These are phyloP conservation scores for Dinochytrium kinnereticum DNA, from an alignment of 371 early-diverging fungal species.

Conservation along the genomic window DNA sequence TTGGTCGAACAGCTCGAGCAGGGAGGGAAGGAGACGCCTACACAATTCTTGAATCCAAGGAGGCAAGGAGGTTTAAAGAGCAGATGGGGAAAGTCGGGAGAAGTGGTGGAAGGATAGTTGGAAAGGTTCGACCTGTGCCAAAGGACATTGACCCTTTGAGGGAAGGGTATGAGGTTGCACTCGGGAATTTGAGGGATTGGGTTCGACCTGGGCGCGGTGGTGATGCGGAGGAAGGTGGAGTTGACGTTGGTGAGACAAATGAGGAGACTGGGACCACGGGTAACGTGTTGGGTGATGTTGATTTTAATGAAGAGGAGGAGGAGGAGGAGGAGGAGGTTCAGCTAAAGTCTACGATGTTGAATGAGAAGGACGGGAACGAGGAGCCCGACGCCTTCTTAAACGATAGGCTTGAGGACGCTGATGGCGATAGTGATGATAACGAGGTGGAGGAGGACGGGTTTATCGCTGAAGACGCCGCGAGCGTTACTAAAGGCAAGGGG, in stretches of 20 bases:
- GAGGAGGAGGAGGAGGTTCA: not conserved
- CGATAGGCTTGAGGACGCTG: not conserved
- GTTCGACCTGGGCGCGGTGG: slow-evolving; percentile 18
- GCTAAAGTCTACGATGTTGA: not conserved
- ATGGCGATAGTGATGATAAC: not conserved
- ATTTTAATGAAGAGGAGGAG: not conserved
- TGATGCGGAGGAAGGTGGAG: not conserved
- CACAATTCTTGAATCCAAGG: slow-evolving; percentile 85
- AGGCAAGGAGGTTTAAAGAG: slow-evolving; percentile 62
- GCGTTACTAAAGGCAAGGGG: not conserved
- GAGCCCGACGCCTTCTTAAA: too few relatives aligned
- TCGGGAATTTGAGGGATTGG: slow-evolving; percentile 24
- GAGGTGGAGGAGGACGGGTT: not conserved
- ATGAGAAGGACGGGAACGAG: not conserved
- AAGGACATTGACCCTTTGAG: slow-evolving; percentile 14
- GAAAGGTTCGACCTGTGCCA: not conserved
- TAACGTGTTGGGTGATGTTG: not conserved
- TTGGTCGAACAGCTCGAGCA: slow-evolving; percentile 87
- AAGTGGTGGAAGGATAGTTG: slow-evolving; percentile 15
- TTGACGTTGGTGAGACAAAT: not conserved
- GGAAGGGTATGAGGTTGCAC: slow-evolving; percentile 27
- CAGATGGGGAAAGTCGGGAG: slow-evolving; percentile 22
- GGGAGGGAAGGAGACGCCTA: slow-evolving; percentile 81
- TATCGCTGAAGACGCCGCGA: not conserved
- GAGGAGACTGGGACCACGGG: too few relatives aligned